Base-by-base conservation (phyloP, 2,329 filamentous ascomycete species). In the Alternaria sp. region DNA sequence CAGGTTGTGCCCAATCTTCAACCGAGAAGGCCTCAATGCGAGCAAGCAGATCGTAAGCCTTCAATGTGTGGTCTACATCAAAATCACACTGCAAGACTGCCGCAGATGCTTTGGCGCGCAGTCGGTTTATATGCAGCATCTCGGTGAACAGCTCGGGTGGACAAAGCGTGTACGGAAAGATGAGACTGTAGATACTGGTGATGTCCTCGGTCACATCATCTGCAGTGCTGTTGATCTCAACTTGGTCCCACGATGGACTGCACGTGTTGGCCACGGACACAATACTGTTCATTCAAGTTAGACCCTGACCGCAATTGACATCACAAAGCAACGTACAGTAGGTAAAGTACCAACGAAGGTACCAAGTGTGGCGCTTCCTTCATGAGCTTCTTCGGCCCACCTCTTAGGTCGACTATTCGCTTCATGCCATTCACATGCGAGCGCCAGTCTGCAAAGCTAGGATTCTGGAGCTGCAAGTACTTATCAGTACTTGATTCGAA, bases 141-240 rank as follows among this genome's bases (percentile, higher is more conserved):
- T 68, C 62, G 12, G 62, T 40, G 52, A 72, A 77, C 0, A 77
- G 62, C 1, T 59, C 28, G 4, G 65, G 69, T 5, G 74, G 74
- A 46, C 71, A 73, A 3, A 76, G 59, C 3, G 59, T 63, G 32
- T 75, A 70, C 1, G 74, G 73, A 38, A 76, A 76, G 9, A 77
- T 60, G 20, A 70, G 58, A 9, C 56, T 61, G 55, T 76, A 75
- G 3, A 72, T n/a, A 9, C 62, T 62, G 10, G 46, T 56, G 1
- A 73, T 60, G 28, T 74, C 62, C 16, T 59, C 44, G 9, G 68
- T 48, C n/a, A 69, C 62, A 11, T 66, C 36, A 1, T 65, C 45
- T 1, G 63, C 41, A 8, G 53, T 59, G 9, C 57, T 55, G n/a
- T 57, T 67, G 7, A 75, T 56, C 11, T 62, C 55, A 36, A 76